phyloP scores from a whole-genome alignment of 78 protist genomes.

The Blattamonas nauphoetae region DNA sequence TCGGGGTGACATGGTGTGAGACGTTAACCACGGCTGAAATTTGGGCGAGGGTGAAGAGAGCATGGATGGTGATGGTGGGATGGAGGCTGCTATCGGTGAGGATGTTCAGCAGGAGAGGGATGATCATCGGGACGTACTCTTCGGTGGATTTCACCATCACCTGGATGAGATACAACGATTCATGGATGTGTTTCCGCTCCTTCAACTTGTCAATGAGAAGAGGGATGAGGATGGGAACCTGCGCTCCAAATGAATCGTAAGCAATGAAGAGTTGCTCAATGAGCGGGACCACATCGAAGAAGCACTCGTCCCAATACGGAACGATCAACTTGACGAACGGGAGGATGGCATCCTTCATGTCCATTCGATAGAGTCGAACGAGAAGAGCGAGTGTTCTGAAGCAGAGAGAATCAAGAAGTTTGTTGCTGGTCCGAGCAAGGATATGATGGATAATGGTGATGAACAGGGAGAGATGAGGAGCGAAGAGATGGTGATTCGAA shows the following conservation, averaged over 20 bases:
- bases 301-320: background rate
- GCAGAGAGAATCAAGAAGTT: background rate
- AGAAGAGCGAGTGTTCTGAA: background rate
- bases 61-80: background rate
- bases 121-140: background rate
- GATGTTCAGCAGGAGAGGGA: background rate
- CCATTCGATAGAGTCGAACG: background rate
- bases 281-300: background rate
- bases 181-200: background rate
- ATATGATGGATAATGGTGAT: background rate
- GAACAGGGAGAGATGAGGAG: background rate
- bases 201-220: background rate
- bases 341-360: background rate
- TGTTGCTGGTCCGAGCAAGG: background rate
- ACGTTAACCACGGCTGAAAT: background rate
- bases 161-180: background rate
- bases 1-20: background rate
- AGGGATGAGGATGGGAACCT: background rate
- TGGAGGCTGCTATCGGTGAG: background rate
- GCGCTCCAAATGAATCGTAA: background rate
- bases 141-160: background rate
- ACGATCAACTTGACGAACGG: background rate
- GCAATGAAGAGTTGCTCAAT: background rate
- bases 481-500: background rate
- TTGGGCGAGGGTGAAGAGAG: background rate